Percentiles rank a stretch among this genome's conserved stretches.
phyloP scores from a whole-genome alignment of 148 eudicot species.

The Rhododendron ferrugineum region DNA sequence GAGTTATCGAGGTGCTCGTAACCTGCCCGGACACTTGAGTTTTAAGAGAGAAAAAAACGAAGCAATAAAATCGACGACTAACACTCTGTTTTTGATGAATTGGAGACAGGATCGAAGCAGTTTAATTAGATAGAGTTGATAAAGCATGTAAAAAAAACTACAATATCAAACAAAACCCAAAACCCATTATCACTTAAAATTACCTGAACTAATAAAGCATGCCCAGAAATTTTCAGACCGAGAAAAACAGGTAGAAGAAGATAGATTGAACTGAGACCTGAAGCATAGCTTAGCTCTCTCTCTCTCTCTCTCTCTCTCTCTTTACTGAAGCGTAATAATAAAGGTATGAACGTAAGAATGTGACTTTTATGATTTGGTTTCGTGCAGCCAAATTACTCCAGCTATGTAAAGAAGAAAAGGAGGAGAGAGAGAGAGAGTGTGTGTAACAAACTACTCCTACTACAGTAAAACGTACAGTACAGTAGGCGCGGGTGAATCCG shows the following conservation, averaged over 20 bases:
- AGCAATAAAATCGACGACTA: too few relatives aligned
- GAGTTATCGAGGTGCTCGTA: neutral
- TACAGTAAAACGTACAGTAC: neutral
- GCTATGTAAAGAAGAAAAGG: neutral
- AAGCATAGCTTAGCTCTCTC: neutral
- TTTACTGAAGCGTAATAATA: neutral
- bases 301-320: neutral
- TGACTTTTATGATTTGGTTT: neutral
- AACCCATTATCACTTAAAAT: neutral
- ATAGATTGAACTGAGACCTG: neutral
- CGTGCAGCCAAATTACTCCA: neutral
- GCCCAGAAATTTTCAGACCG: neutral
- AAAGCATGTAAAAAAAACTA: neutral
- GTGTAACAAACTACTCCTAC: neutral
- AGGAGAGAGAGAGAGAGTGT: neutral
- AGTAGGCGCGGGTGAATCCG: neutral
- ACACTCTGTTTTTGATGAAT: constrained; percentile 1
- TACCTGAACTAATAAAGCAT: neutral
- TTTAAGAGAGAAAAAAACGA: too few relatives aligned
- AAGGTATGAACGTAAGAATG: neutral
- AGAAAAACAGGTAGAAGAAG: neutral
- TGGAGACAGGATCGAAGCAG: neutral
- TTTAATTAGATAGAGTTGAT: neutral
- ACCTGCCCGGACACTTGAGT: neutral
- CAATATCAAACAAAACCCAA: neutral